Evolutionary conservation across 2,329 filamentous ascomycete genomes (phyloP).

Genomic region (Penicillium concentricum): DNA sequence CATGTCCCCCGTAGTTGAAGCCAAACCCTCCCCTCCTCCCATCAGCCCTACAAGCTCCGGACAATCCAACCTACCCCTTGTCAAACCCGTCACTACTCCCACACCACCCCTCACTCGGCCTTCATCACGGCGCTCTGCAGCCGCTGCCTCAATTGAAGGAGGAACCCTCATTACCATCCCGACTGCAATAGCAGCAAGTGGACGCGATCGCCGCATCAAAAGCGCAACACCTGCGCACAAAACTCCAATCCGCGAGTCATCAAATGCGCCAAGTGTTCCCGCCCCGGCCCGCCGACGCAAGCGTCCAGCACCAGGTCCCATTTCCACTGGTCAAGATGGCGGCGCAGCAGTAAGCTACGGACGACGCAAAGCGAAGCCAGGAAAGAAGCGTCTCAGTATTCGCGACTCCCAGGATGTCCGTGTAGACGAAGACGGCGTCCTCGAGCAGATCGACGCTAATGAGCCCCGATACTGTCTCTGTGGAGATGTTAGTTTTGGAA

Average conservation of each 20-base stretch:
- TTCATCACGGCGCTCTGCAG: constrained; percentile 34
- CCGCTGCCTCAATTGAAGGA: constrained; percentile 30
- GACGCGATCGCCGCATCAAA: constrained; percentile 41
- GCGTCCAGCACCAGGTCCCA: constrained; percentile 59
- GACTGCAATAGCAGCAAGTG: constrained; percentile 17
- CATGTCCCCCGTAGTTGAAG: constrained; percentile 19
- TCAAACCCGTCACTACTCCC: constrained; percentile 22
- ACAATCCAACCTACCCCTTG: constrained; percentile 22
- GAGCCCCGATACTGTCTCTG: constrained; percentile 66
- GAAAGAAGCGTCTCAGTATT: constrained; percentile 38
- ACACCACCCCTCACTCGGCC: constrained; percentile 36
- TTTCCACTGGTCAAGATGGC: constrained; percentile 58
- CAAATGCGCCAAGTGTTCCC: constrained; percentile 36
- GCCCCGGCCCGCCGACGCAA: constrained; percentile 51
- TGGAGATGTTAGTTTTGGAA: constrained; percentile 62
- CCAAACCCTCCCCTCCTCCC: constrained; percentile 21
- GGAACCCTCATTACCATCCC: constrained; percentile 9
- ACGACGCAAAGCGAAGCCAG: constrained; percentile 56
- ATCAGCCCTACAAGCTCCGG: constrained; percentile 27
- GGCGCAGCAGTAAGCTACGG: constrained; percentile 63
- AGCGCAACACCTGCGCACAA: constrained; percentile 43
- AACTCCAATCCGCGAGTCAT: constrained; percentile 43
- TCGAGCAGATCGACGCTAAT: constrained; percentile 57
- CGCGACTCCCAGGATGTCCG: constrained; percentile 46
- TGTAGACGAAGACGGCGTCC: constrained; percentile 49